A percentile compares a stretch with the other conserved stretches of the same genome.
Evolutionary conservation across 768 basidiomycete species (phyloP).

Genomic region (Punctularia strigosozonata): DNA sequence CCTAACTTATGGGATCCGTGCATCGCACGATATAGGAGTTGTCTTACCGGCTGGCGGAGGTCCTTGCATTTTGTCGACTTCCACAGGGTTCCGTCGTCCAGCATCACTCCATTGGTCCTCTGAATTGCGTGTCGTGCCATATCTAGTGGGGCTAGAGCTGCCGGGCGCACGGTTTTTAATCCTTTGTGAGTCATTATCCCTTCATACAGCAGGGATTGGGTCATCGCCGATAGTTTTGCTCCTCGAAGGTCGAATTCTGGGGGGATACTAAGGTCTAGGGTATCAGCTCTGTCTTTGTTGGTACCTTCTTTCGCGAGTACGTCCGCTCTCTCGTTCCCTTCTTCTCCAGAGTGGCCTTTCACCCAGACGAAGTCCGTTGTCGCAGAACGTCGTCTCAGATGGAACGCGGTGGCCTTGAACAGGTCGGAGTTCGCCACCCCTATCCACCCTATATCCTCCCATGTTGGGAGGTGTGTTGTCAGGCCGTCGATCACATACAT

Average conservation of each 20-base stretch:
- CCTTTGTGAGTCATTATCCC: not conserved
- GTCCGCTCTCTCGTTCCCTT: slow-evolving; percentile 14
- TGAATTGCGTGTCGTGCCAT: not conserved
- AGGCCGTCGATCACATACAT: slow-evolving; percentile 8
- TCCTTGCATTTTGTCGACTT: no score
- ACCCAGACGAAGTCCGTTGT: slow-evolving; percentile 13
- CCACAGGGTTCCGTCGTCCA: not conserved
- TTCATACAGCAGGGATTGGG: slow-evolving; percentile 11
- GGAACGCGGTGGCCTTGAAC: slow-evolving; percentile 1
- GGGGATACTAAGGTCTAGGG: not conserved
- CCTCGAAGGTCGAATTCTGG: slow-evolving; percentile 3
- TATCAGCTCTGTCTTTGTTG: not conserved
- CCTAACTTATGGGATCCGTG: not conserved
- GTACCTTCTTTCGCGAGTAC: slow-evolving; percentile 10
- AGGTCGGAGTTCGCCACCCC: slow-evolving; percentile 7
- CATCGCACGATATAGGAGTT: not conserved
- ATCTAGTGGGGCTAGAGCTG: not conserved
- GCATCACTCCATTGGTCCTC: not conserved
- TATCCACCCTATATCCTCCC: slow-evolving; percentile 19
- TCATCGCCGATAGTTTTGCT: slow-evolving; percentile 7
- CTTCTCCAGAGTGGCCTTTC: slow-evolving; percentile 13
- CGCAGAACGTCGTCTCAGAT: slow-evolving; percentile 7
- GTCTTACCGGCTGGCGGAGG: not conserved
- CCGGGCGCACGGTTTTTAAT: not conserved
- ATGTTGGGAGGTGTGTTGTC: slow-evolving; percentile 3